Evolutionary conservation across 306 rosid genomes (phyloP), one percentile per base, ranked within the genome.

Genomic region (Trifolium repens): DNA sequence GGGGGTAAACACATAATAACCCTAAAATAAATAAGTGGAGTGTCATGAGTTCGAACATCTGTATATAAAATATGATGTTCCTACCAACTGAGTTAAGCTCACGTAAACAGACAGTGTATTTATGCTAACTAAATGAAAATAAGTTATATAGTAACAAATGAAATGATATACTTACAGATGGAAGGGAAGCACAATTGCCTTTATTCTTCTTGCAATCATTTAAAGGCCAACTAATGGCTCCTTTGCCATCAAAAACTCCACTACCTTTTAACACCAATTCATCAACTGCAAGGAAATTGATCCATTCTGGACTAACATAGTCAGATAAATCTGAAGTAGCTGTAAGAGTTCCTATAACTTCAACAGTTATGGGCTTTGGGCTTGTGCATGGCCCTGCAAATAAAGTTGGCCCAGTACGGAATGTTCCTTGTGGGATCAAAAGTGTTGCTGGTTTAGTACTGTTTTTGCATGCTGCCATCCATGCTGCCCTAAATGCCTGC

Each of bases 181-280:
- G 93, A 43, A 88, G 82, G 17, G 54, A 27, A 17, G 60, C 78
- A 74, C 93, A 84, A 1, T 22, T 5, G 11, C 16, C 60, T 1
- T 50, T 26, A 11, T n/a, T 78, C 0, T 30, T 0, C 32, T 22
- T 37, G 78, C 87, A 85, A 26, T 80, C 84, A 9, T 80, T 78
- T 10, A 10, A 60, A 0, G 59, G 60, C 98, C 96, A 93, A 11
- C 11, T 72, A 9, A 2, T 0, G 3, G 76, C 17, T 13, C 98
- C 98, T 77, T 86, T 91, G 26, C 96, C 98, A 67, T 93, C 88
- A 13, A 93, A 86, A 63, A 80, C 76, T n/a, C 96, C 96, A 0
- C 22, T 40, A 12, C 96, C 98, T 4, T 72, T 81, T 72, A 93
- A 9, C 6, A 79, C 67, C 52, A 93, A 16, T 6, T 81, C 86